Conservation (phyloP, 768 basidiomycete genomes). For the Pilatotrama ljubarskyi region DNA sequence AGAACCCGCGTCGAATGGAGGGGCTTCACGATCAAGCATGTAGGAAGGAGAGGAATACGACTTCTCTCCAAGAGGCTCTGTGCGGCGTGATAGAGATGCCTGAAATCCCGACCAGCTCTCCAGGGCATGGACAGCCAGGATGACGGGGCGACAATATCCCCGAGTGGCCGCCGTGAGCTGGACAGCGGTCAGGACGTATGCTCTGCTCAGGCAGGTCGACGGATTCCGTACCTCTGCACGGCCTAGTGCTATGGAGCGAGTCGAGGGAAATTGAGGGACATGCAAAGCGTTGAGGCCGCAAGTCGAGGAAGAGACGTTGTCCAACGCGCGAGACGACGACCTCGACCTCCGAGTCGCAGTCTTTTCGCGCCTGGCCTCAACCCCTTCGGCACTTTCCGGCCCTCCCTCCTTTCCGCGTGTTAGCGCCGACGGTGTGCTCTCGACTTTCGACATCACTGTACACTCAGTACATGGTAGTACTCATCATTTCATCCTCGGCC, state of each 20-base stretch:
- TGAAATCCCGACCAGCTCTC: constrained; percentile 56
- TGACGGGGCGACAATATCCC: constrained; percentile 35
- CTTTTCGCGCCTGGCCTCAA: constrained; percentile 17
- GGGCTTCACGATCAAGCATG: constrained; percentile 19
- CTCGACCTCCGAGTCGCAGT: constrained; percentile 16
- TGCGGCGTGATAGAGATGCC: constrained; percentile 47
- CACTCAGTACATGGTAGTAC: neutral
- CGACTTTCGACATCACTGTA: neutral
- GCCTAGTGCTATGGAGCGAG: constrained; percentile 20
- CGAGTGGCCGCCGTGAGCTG: constrained; percentile 39
- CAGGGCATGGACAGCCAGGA: constrained; percentile 74
- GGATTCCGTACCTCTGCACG: constrained; percentile 19
- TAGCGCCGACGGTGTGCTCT: neutral
- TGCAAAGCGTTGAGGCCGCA: constrained; percentile 15
- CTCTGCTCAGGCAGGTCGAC: neutral
- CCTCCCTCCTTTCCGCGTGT: neutral
- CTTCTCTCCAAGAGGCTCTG: constrained; percentile 26
- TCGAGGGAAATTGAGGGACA: constrained; percentile 15
- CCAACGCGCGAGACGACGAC: constrained; percentile 17
- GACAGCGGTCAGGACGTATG: constrained; percentile 14
- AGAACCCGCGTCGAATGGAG: constrained; percentile 14
- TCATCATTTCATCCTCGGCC: too few relatives aligned
- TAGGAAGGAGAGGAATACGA: constrained; percentile 8
- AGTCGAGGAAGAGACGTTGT: constrained; percentile 8
- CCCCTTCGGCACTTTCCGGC: constrained; percentile 11